These are phyloP conservation scores for Trichaptum fuscoviolaceum DNA, from an alignment of 768 basidiomycete species.

Conservation along the genomic window DNA sequence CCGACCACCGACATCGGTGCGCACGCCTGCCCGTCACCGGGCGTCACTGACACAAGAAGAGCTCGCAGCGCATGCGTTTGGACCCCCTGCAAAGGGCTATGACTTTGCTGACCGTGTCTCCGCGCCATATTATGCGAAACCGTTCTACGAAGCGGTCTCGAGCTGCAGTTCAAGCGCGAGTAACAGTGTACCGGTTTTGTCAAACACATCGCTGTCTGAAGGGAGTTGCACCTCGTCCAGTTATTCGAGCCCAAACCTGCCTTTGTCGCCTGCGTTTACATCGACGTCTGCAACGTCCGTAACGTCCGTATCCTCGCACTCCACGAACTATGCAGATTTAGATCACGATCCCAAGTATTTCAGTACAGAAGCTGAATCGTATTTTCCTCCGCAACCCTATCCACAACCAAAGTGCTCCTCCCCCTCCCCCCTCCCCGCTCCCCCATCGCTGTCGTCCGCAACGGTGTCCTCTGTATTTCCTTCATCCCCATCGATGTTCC, in stretches of 20 bases:
- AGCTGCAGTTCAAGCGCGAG: background rate
- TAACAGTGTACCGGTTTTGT: background rate
- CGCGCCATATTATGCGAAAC: background rate
- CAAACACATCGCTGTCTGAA: background rate
- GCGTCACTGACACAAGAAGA: background rate
- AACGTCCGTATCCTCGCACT: background rate
- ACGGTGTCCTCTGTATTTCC: slow-evolving; percentile 15
- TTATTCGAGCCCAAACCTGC: background rate
- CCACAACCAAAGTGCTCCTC: background rate
- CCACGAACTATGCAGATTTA: background rate
- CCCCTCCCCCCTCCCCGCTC: too few species aligned
- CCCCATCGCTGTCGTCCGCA: too few species aligned
- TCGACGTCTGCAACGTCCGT: background rate
- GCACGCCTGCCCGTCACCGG: background rate
- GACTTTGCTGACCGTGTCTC: background rate
- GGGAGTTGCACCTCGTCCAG: background rate
- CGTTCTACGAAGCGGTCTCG: background rate
- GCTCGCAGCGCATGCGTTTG: background rate
- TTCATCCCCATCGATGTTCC: slow-evolving; percentile 22
- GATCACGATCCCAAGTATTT: background rate
- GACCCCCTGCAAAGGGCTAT: background rate
- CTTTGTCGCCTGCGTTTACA: background rate
- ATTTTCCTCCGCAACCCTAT: background rate
- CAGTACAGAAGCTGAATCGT: background rate
- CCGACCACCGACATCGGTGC: background rate